Evolutionary conservation across 2,329 filamentous ascomycete species (phyloP).

Genomic region (Passalora sequoiae): DNA sequence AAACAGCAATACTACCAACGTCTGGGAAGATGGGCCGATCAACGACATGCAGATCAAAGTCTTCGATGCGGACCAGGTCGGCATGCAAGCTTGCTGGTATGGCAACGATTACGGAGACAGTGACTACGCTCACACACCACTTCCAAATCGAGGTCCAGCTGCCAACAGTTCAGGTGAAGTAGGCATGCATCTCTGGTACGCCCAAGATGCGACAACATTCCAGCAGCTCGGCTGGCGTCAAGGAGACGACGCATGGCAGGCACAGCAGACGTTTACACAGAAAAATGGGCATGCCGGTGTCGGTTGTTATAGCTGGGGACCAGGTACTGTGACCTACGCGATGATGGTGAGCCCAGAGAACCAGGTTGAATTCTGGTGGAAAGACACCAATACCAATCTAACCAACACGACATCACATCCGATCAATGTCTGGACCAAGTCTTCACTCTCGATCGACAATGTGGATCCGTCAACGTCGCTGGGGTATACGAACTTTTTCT

Average conservation of each 20-base stretch:
- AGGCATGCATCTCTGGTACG: conserved; percentile 45
- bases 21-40: conserved; percentile 39
- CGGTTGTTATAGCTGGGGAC: conserved; percentile 39
- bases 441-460: conserved; percentile 28
- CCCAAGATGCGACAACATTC: conserved; percentile 37
- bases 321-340: conserved; percentile 36
- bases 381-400: conserved; percentile 38
- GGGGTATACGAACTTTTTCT: conserved; percentile 42
- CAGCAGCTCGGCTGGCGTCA: conserved; percentile 40
- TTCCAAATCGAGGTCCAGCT: conserved; percentile 24
- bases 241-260: conserved; percentile 35
- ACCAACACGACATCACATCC: conserved; percentile 33
- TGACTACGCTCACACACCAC: conserved; percentile 38
- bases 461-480: conserved; percentile 39
- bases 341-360: conserved; percentile 41
- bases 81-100: conserved; percentile 39
- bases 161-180: conserved; percentile 27
- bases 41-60: conserved; percentile 30
- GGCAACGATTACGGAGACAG: conserved; percentile 35
- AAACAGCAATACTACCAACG: conserved; percentile 35
- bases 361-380: conserved; percentile 41
- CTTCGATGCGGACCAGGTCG: conserved; percentile 32
- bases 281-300: conserved; percentile 43
- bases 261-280: conserved; percentile 35
- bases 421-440: conserved; percentile 38